Percentiles rank a stretch among this genome's conserved stretches.
These are phyloP conservation scores for Multifurca ochricompacta DNA, from an alignment of 768 basidiomycete species.

Conservation along the genomic window DNA sequence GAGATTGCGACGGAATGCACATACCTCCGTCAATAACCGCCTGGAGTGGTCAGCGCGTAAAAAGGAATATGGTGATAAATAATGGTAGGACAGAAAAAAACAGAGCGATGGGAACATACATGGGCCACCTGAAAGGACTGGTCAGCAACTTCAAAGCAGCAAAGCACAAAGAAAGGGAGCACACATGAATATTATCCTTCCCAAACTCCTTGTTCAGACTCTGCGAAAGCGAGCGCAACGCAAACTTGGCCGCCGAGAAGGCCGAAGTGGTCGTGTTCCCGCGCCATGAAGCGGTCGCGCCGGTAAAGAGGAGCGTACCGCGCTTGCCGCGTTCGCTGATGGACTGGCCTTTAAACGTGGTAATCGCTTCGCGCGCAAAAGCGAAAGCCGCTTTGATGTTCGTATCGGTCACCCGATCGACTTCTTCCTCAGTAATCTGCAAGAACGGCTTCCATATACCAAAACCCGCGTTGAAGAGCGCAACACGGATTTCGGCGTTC, in stretches of 20 bases:
- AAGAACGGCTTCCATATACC: conserved; percentile 35
- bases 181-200: conserved; percentile 37
- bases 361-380: conserved; percentile 31
- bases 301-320: conserved; percentile 38
- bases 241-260: conserved; percentile 38
- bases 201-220: conserved; percentile 39
- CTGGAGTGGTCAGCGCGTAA: conserved; percentile 27
- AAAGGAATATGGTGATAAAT: not conserved
- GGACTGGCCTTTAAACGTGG: conserved; percentile 29
- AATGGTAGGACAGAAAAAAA: not conserved
- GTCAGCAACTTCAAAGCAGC: not conserved
- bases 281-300: conserved; percentile 35
- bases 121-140: not conserved
- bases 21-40: conserved; percentile 61
- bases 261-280: conserved; percentile 34
- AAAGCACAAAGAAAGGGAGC: not conserved
- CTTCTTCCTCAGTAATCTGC: conserved; percentile 32
- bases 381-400: conserved; percentile 35
- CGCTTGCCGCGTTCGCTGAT: conserved; percentile 29
- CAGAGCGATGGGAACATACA: not conserved
- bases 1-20: not conserved
- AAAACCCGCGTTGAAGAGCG: conserved; percentile 34
- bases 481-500: conserved; percentile 31
- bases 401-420: conserved; percentile 26
- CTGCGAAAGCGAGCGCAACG: conserved; percentile 35